Evolutionary conservation across 371 early-diverging fungal species (phyloP), one percentile per base, ranked within the genome.

Genomic region (Blakeslea trispora): DNA sequence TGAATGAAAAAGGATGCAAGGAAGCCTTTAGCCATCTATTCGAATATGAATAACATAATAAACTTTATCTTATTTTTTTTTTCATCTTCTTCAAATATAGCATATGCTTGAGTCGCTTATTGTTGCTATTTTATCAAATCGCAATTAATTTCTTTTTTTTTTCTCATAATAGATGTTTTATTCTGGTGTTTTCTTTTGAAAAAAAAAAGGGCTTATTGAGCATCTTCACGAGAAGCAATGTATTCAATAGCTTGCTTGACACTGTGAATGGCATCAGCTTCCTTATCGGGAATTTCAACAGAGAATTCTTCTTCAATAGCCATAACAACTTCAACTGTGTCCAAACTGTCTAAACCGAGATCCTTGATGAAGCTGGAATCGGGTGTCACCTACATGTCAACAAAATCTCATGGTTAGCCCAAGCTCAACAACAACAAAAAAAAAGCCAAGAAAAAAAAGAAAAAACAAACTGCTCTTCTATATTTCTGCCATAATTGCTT

Each of bases 301-400:
- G 89, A 91, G 83, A 98, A 98, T 74, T 98, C 99, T 67, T 98
- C 98, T 81, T 98, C 99, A 62, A 98, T 87, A 41, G 97, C 97
- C 95, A 98, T 97, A 47, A 97, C 93, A 54, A 97, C 95, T 79
- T 98, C 99, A 35, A 97, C 97, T 59, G 94, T 90, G 77, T 97
- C 98, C 68, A 98, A 83, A 69, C 90, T 89, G 73, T 98, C 99
- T 55, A 98, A 79, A 18, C 95, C 94, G 59, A 98, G 91, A 74
- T 97, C 99, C 68, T 90, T 88, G 75, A 83, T 81, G 71, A 97
- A 97, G 77, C 90, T 88, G 34, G 97, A 85, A 57, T 88, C 81
- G 53, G 89, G 75, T 37, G 92, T 76, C 51, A 98, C 76, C 97
- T 97, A 52, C 14, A 42, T 13, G 31, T 37, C 37, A 37, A 28